Evolutionary conservation across 441 rosid species (phyloP).

Genomic region (Mallotus japonicus): DNA sequence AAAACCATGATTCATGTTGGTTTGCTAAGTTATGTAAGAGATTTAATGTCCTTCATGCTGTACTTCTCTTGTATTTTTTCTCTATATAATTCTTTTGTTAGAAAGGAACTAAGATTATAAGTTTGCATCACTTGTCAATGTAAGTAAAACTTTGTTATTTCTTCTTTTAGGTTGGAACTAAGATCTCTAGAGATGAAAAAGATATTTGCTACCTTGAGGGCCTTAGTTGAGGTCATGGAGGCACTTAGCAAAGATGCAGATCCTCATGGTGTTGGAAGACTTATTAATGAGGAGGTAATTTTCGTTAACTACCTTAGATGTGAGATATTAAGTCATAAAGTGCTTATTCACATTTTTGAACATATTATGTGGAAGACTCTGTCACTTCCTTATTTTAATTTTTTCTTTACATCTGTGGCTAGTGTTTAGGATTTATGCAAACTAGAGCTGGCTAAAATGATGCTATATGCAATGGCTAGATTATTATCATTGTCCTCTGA

Average conservation of each 20-base stretch:
- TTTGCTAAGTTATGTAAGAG: not conserved
- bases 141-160: not conserved
- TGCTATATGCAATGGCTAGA: not conserved
- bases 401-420: not conserved
- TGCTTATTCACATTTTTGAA: not conserved
- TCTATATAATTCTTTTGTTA: too few relatives aligned
- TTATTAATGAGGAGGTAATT: conserved; percentile 83
- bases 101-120: not conserved
- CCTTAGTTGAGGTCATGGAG: conserved; percentile 90
- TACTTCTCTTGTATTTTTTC: not conserved
- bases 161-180: conserved; percentile 35
- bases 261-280: conserved; percentile 86
- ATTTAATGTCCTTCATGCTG: not conserved
- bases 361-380: not conserved
- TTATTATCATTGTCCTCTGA: not conserved
- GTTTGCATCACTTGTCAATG: not conserved
- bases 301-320: not conserved
- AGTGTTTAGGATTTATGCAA: not conserved
- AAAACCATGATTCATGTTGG: not conserved
- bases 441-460: not conserved
- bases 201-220: conserved; percentile 83
- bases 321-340: not conserved
- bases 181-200: conserved; percentile 67
- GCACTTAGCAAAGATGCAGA: conserved; percentile 88
- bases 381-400: not conserved